Base-by-base conservation (phyloP, 495 filamentous ascomycete species). In the Xylaria grammica region DNA sequence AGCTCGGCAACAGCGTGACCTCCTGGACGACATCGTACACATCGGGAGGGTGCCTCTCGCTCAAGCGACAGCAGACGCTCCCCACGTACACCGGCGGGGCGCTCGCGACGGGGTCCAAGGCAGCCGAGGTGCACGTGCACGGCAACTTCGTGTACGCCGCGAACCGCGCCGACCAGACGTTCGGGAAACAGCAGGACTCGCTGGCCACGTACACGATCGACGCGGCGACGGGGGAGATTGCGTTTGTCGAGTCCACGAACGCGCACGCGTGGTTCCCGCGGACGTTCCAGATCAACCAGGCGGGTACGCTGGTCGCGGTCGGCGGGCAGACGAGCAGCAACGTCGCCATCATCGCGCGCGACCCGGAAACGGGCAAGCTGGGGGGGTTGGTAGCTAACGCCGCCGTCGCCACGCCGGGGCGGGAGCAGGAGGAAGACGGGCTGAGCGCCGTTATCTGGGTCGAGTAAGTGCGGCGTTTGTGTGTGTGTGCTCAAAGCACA, bases 201-300 rank as follows among this genome's bases (percentile, higher is more conserved):
- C 58, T 80, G 26, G 78, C 72, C 38, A 77, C 70, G 34, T 80
- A 80, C 67, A 72, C 63, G 48, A 77, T 77, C 56, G 68, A 73
- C 66, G 32, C 66, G 4, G 52, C 44, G 20, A 75, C 74, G 1
- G 79, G 79, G 44, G 70, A 57, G 1, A 69, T 82, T 45, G 64
- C 63, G 15, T 80, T 70, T 61, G 58, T 76, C 40, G 77, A 81
- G 67, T 70, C 75, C 3, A 76, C 75, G 30, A 75, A 78, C 51
- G 74, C 76, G 51, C 75, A 80, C 69, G 68, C 76, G 4, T 79
- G 78, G 73, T 81, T 81, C 69, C 78, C 78, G 40, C 75, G 90
- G 8, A 87, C 87, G 3, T 86, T 92, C 72, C 80, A 80, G 13
- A 77, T 92, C 52, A 91, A 89, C 68, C 82, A 83, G 65, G 80